Conservation (phyloP, 2,329 filamentous ascomycete species). For the Aspergillus vadensis region DNA sequence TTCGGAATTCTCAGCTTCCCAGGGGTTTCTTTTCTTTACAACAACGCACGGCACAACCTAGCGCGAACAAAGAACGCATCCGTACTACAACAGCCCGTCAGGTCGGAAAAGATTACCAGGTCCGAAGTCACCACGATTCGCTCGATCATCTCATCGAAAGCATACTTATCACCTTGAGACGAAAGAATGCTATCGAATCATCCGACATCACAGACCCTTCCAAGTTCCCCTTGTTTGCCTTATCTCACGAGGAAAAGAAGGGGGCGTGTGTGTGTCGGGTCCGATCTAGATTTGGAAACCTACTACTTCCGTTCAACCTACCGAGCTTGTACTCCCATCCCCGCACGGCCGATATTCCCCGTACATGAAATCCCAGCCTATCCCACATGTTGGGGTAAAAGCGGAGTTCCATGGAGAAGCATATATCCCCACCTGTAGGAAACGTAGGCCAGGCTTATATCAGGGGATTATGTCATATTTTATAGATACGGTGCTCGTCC, state of each 20-base stretch:
- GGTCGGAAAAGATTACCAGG: not conserved
- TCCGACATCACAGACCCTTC: not conserved
- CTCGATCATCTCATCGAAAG: not conserved
- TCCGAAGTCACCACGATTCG: not conserved
- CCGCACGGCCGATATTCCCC: not conserved
- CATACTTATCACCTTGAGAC: not conserved
- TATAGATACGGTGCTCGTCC: not conserved
- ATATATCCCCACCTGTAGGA: not conserved
- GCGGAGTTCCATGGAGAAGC: not conserved
- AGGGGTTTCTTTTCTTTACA: not conserved
- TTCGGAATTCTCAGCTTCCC: not conserved
- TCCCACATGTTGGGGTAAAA: constrained; percentile 8
- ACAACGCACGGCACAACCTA: not conserved
- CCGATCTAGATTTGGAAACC: not conserved
- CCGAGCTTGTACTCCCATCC: not conserved
- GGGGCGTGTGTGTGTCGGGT: not conserved
- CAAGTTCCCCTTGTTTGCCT: not conserved
- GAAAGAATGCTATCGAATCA: not conserved
- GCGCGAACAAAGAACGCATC: not conserved
- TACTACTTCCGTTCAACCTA: not conserved
- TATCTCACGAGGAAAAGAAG: not conserved
- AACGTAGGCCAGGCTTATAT: not conserved
- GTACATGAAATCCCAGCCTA: not conserved
- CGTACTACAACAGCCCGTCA: not conserved
- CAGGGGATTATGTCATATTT: not conserved